Evolutionary conservation across 495 filamentous ascomycete species (phyloP).

Genomic region (Schizothecium vesticola): DNA sequence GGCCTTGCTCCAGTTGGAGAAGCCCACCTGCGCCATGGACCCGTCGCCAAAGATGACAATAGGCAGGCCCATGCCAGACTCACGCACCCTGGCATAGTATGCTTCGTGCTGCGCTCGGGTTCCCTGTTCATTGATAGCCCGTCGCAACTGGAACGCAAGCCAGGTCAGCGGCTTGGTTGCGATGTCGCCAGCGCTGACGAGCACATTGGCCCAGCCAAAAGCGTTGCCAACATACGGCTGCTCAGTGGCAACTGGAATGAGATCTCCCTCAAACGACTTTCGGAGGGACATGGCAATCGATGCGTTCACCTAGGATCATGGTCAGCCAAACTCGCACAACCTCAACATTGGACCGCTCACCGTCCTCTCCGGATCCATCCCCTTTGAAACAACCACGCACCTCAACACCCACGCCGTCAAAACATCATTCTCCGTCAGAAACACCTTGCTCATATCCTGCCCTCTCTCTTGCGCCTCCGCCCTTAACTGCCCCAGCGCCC

Average conservation of each 20-base stretch:
- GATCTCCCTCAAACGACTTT: slow-evolving; percentile 21
- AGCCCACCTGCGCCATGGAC: slow-evolving; percentile 35
- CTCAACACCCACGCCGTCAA: slow-evolving; percentile 34
- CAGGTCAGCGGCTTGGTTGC: slow-evolving; percentile 37
- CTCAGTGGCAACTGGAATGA: slow-evolving; percentile 21
- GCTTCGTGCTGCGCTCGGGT: slow-evolving; percentile 42
- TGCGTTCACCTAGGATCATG: slow-evolving; percentile 10
- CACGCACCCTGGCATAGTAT: slow-evolving; percentile 25
- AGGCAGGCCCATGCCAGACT: slow-evolving; percentile 15
- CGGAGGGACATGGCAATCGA: slow-evolving; percentile 27
- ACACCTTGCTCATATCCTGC: slow-evolving; percentile 28
- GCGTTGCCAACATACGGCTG: slow-evolving; percentile 33
- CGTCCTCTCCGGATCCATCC: slow-evolving; percentile 15
- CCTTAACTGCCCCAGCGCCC: slow-evolving; percentile 24
- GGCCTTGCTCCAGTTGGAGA: slow-evolving; percentile 43
- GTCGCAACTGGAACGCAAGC: slow-evolving; percentile 33
- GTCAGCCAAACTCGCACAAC: neutral
- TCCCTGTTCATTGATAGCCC: slow-evolving; percentile 40
- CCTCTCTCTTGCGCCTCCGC: slow-evolving; percentile 23
- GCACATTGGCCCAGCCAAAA: slow-evolving; percentile 26
- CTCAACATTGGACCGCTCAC: neutral
- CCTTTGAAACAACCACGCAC: slow-evolving; percentile 17
- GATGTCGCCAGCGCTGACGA: slow-evolving; percentile 32
- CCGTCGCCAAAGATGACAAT: slow-evolving; percentile 37
- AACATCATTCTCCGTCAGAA: slow-evolving; percentile 41